Percentiles rank a stretch among this genome's conserved stretches.
Evolutionary conservation across 2,329 filamentous ascomycete species (phyloP).

Genomic region (Didymellaceae sp.): DNA sequence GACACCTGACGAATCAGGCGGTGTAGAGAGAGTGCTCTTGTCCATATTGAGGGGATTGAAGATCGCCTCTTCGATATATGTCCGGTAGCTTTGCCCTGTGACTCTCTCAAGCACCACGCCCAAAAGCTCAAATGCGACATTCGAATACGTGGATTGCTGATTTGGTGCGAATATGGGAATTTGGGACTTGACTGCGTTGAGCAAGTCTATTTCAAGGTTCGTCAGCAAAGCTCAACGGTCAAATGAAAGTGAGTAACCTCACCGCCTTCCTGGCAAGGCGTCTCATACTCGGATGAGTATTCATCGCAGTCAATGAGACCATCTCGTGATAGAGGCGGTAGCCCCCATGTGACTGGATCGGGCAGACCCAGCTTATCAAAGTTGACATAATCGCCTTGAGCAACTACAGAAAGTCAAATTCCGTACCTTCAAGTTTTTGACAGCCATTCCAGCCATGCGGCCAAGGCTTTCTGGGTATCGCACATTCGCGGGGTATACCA

Average conservation of each 20-base stretch:
- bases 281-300: conserved; percentile 39
- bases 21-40: conserved; percentile 34
- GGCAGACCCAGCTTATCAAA: not conserved
- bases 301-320: conserved; percentile 46
- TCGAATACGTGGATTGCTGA: conserved; percentile 52
- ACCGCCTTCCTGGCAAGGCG: conserved; percentile 37
- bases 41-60: conserved; percentile 47
- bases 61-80: conserved; percentile 50
- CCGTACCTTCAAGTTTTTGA: conserved; percentile 31
- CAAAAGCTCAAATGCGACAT: conserved; percentile 51
- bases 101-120: conserved; percentile 51
- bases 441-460: conserved; percentile 11
- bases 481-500: conserved; percentile 52
- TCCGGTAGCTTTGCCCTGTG: conserved; percentile 44
- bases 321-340: conserved; percentile 45
- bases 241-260: not conserved
- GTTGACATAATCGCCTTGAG: conserved; percentile 40
- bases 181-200: conserved; percentile 38
- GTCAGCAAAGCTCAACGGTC: conserved; percentile 9
- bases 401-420: conserved; percentile 35
- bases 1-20: conserved; percentile 48
- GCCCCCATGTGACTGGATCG: conserved; percentile 31
- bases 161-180: conserved; percentile 52
- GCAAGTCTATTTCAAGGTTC: conserved; percentile 35
- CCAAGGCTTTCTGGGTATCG: conserved; percentile 2